phyloP scores from a whole-genome alignment of 495 filamentous ascomycete species.

The Aspergillus heteromorphus region DNA sequence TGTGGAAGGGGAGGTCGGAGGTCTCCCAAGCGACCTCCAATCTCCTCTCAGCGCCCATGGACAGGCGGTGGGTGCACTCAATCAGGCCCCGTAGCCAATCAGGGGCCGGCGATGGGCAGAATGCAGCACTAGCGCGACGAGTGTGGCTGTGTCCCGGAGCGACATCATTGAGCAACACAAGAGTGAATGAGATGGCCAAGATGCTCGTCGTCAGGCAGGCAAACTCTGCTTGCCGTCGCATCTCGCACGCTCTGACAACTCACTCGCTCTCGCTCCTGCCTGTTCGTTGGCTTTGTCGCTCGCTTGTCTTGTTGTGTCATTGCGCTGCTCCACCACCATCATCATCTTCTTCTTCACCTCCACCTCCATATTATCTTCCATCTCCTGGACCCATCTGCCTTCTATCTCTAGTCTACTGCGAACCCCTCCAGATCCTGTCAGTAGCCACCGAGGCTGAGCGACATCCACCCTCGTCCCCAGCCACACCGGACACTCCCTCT shows the following conservation, averaged over 20 bases:
- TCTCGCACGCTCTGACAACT: no score
- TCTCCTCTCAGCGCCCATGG: background rate
- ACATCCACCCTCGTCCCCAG: conserved; percentile 5
- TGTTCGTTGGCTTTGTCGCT: background rate
- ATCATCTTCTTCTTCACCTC: background rate
- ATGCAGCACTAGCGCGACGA: background rate
- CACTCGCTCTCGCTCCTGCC: background rate
- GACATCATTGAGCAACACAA: background rate
- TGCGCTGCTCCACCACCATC: background rate
- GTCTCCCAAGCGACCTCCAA: background rate
- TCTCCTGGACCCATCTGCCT: background rate
- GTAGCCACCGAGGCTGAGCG: conserved; percentile 8
- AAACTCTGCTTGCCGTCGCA: background rate
- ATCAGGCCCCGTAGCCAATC: background rate
- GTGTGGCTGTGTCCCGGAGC: background rate
- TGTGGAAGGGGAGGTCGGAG: background rate
- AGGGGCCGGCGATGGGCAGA: background rate
- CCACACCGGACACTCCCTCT: conserved; percentile 1
- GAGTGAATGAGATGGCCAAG: background rate
- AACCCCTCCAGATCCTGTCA: background rate
- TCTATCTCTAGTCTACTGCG: background rate
- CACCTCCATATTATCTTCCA: background rate
- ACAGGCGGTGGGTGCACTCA: background rate
- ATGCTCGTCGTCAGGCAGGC: background rate
- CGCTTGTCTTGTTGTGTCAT: background rate